A percentile compares a stretch with the other conserved stretches of the same genome.
These are phyloP conservation scores for Suillus brevipes DNA, from an alignment of 768 basidiomycete species.

Conservation along the genomic window DNA sequence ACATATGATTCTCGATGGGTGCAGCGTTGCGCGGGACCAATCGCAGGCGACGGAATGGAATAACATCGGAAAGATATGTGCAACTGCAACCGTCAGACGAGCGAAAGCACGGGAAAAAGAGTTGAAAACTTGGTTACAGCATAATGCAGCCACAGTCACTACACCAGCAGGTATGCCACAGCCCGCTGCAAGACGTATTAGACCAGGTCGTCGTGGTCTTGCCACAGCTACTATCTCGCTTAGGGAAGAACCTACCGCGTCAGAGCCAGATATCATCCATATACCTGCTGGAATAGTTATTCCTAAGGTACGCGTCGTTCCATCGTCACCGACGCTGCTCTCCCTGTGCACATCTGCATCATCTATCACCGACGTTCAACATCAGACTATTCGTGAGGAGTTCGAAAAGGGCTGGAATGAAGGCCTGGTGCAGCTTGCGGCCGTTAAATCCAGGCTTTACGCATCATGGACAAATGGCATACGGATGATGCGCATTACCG, in stretches of 20 bases:
- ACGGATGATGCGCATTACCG: constrained; percentile 42
- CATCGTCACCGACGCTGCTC: constrained; percentile 48
- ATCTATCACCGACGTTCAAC: constrained; percentile 32
- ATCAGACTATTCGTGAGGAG: constrained; percentile 43
- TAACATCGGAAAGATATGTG: constrained; percentile 60
- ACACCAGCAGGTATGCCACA: constrained; percentile 9
- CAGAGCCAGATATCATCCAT: constrained; percentile 15
- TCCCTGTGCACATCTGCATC: constrained; percentile 49
- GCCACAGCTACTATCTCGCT: constrained; percentile 67
- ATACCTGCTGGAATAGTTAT: constrained; percentile 13
- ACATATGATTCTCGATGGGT: constrained; percentile 73
- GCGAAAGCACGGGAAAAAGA: constrained; percentile 69
- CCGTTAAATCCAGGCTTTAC: constrained; percentile 45
- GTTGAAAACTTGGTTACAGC: constrained; percentile 52
- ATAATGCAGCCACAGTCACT: constrained; percentile 15
- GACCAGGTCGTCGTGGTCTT: constrained; percentile 58
- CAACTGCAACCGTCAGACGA: constrained; percentile 57
- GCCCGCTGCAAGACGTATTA: constrained; percentile 22
- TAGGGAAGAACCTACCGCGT: constrained; percentile 32
- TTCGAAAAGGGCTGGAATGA: constrained; percentile 66
- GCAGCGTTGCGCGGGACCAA: constrained; percentile 54
- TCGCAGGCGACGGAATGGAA: constrained; percentile 55
- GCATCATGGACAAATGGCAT: constrained; percentile 49
- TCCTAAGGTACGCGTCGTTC: constrained; percentile 56
- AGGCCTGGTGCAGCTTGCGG: constrained; percentile 53